Conservation (phyloP, 768 basidiomycete species). For the Tricholoma sp. region DNA sequence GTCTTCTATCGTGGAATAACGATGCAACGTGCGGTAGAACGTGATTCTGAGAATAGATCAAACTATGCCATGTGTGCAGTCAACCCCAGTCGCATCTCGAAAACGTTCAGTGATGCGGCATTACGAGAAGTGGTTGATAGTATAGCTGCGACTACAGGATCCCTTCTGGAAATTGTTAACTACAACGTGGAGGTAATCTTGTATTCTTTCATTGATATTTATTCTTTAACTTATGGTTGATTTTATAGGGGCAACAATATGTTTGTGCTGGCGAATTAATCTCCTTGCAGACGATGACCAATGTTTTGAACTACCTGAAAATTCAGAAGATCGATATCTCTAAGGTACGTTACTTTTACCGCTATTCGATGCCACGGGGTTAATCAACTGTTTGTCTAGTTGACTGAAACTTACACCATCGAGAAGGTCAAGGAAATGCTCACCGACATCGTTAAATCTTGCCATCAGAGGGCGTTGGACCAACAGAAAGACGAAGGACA, state of each 20-base stretch:
- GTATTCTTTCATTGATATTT: neutral
- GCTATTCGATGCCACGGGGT: slow-evolving; percentile 1
- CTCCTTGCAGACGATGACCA: slow-evolving; percentile 89
- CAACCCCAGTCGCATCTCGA: slow-evolving; percentile 92
- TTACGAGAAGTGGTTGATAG: slow-evolving; percentile 96
- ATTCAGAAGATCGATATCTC: slow-evolving; percentile 91
- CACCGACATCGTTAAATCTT: slow-evolving; percentile 82
- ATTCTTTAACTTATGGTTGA: slow-evolving; percentile 3
- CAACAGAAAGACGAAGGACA: slow-evolving; percentile 80
- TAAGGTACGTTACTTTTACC: slow-evolving; percentile 46
- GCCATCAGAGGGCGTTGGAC: slow-evolving; percentile 67
- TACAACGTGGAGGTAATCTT: slow-evolving; percentile 84
- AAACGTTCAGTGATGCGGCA: slow-evolving; percentile 90
- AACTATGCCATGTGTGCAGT: slow-evolving; percentile 99
- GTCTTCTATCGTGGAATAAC: slow-evolving; percentile 99
- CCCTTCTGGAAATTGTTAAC: slow-evolving; percentile 97
- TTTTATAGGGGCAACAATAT: slow-evolving; percentile 91
- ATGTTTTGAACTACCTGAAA: slow-evolving; percentile 95
- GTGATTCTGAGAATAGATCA: slow-evolving; percentile 87
- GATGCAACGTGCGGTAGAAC: slow-evolving; percentile 99
- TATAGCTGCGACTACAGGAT: slow-evolving; percentile 70
- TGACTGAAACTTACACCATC: slow-evolving; percentile 81
- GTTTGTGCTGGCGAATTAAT: slow-evolving; percentile 97
- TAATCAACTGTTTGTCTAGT: slow-evolving; percentile 33
- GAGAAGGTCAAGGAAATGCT: slow-evolving; percentile 98